Conservation (phyloP, 2,329 filamentous ascomycete species). For the Calonectria honghensis region DNA sequence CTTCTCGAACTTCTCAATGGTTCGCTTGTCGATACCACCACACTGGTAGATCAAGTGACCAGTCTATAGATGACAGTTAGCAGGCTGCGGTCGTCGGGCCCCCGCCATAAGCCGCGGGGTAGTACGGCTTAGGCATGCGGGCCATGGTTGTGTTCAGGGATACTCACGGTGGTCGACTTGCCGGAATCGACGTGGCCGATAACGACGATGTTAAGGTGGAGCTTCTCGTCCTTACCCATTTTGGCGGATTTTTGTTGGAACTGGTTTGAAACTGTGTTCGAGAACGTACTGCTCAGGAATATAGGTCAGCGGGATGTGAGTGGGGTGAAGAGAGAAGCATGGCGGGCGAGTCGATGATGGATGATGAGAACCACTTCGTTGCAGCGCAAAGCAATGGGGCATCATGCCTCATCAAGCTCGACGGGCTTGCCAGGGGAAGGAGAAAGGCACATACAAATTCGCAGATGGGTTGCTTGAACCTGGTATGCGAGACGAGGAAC, state of each 20-base stretch:
- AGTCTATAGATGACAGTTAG: slow-evolving; percentile 67
- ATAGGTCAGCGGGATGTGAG: slow-evolving; percentile 44
- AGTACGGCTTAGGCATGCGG: slow-evolving; percentile 32
- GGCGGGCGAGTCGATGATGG: slow-evolving; percentile 20
- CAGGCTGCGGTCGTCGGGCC: slow-evolving; percentile 14
- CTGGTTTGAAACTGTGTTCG: slow-evolving; percentile 48
- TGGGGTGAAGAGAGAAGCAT: slow-evolving; percentile 8
- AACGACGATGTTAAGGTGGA: slow-evolving; percentile 98
- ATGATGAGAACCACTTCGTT: slow-evolving; percentile 35
- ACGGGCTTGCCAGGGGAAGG: slow-evolving; percentile 19
- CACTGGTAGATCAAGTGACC: slow-evolving; percentile 99
- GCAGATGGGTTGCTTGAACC: slow-evolving; percentile 67
- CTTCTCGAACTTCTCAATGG: slow-evolving; percentile 99
- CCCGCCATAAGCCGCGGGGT: slow-evolving; percentile 46
- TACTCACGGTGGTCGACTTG: slow-evolving; percentile 96
- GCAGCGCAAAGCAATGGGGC: slow-evolving; percentile 34
- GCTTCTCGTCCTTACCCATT: slow-evolving; percentile 91
- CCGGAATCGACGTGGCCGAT: slow-evolving; percentile 99
- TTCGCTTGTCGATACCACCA: slow-evolving; percentile 99
- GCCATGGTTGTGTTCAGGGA: slow-evolving; percentile 45
- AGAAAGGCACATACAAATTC: slow-evolving; percentile 60
- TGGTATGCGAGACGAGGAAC: slow-evolving; percentile 67
- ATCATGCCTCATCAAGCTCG: slow-evolving; percentile 11
- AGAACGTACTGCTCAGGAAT: slow-evolving; percentile 48
- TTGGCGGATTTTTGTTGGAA: slow-evolving; percentile 58